These are phyloP conservation scores for Hyphopichia fennica DNA, from an alignment of 1,139 yeast species.

Conservation along the genomic window DNA sequence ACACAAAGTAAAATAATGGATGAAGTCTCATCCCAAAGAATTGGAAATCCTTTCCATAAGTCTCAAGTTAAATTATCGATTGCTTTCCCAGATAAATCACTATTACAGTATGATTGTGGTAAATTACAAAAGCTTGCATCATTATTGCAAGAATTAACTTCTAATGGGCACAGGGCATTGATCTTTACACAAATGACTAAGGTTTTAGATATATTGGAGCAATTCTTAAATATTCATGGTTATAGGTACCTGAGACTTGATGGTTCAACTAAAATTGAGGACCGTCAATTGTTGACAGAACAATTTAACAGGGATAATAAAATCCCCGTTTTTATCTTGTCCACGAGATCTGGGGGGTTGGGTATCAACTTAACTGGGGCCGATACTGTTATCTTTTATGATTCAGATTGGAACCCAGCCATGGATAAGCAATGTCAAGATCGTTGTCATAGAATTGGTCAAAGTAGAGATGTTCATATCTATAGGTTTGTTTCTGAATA, in stretches of 20 bases:
- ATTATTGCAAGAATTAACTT: constrained; percentile 72
- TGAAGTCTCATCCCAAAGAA: constrained; percentile 37
- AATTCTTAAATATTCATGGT: constrained; percentile 91
- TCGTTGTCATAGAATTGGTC: constrained; percentile 98
- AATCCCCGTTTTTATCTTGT: constrained; percentile 87
- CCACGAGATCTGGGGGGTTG: constrained; percentile 96
- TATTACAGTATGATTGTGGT: constrained; percentile 95
- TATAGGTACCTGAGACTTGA: constrained; percentile 92
- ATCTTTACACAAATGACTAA: constrained; percentile 99
- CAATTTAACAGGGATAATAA: constrained; percentile 83
- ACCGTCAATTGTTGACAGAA: constrained; percentile 91
- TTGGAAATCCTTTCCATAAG: constrained; percentile 70
- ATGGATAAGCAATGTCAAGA: constrained; percentile 99
- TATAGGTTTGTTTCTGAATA: constrained; percentile 94
- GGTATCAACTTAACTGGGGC: constrained; percentile 99
- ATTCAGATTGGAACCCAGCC: constrained; percentile 99
- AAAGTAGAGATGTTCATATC: constrained; percentile 95
- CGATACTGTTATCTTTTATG: constrained; percentile 97
- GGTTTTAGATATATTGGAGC: constrained; percentile 90
- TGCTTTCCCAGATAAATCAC: constrained; percentile 93
- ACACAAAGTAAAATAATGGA: constrained; percentile 30
- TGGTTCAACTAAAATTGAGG: constrained; percentile 97
- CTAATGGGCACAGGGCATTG: constrained; percentile 88
- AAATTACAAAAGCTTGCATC: constrained; percentile 83
- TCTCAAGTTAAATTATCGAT: constrained; percentile 85